Percentiles rank a stretch among this genome's conserved stretches.
phyloP scores from a whole-genome alignment of 2,329 filamentous ascomycete genomes.

The Stagonosporopsis vannaccii region DNA sequence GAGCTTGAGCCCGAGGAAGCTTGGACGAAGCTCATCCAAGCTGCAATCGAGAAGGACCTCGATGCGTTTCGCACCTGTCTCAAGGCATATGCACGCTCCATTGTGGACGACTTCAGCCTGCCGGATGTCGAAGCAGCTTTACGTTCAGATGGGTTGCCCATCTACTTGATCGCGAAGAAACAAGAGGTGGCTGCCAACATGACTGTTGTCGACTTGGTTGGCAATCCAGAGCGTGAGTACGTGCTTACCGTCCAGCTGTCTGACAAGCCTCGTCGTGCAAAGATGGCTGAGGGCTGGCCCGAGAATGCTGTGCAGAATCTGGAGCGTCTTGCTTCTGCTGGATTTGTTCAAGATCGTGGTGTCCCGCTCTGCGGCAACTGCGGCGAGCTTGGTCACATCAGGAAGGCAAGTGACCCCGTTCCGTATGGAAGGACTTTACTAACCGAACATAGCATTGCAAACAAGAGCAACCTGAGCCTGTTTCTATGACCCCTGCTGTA shows the following conservation, averaged over 20 bases:
- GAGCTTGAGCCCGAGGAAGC: slow-evolving; percentile 59
- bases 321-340: slow-evolving; percentile 69
- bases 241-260: slow-evolving; percentile 69
- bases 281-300: slow-evolving; percentile 68
- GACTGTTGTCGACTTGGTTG: slow-evolving; percentile 62
- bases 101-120: slow-evolving; percentile 49
- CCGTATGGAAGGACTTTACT: neutral
- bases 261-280: slow-evolving; percentile 60
- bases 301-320: slow-evolving; percentile 66
- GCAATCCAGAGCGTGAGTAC: slow-evolving; percentile 68
- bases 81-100: slow-evolving; percentile 58
- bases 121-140: slow-evolving; percentile 60
- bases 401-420: slow-evolving; percentile 44
- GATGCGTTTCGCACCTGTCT: slow-evolving; percentile 58
- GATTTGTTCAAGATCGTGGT: slow-evolving; percentile 67
- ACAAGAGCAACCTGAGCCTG: slow-evolving; percentile 62
- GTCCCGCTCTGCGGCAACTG: slow-evolving; percentile 70
- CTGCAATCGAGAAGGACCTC: slow-evolving; percentile 58
- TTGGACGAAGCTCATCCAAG: slow-evolving; percentile 59
- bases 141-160: slow-evolving; percentile 55
- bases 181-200: slow-evolving; percentile 53
- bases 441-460: slow-evolving; percentile 59
- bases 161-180: slow-evolving; percentile 63
- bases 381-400: slow-evolving; percentile 67
- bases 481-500: slow-evolving; percentile 55